phyloP scores from a whole-genome alignment of 257 asterid genomes.

The Craterostigma plantagineum region DNA sequence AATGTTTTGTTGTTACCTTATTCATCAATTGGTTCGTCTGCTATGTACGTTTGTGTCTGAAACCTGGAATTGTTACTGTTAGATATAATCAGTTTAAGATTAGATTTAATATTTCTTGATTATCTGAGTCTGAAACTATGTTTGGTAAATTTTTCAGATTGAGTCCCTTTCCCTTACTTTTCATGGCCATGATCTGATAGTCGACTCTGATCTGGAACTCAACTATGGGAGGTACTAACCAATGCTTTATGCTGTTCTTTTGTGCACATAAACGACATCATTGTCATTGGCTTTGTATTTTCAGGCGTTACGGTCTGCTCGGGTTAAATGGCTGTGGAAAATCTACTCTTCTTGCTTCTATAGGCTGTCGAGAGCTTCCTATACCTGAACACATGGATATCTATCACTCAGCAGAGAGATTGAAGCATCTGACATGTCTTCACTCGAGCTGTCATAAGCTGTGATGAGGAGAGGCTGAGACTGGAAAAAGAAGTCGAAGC shows the following conservation, averaged over 20 bases:
- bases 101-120: neutral
- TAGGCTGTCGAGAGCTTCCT: constrained; percentile 85
- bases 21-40: too few species aligned
- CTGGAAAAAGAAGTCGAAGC: constrained; percentile 82
- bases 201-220: constrained; percentile 84
- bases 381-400: constrained; percentile 98
- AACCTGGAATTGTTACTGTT: neutral
- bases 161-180: constrained; percentile 92
- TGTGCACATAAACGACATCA: neutral
- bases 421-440: constrained; percentile 92
- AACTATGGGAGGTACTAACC: constrained; percentile 67
- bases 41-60: too few species aligned
- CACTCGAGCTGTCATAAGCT: constrained; percentile 85
- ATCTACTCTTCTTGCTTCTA: constrained; percentile 80
- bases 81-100: neutral
- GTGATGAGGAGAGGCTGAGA: constrained; percentile 81
- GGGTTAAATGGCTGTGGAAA: constrained; percentile 97
- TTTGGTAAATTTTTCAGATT: constrained; percentile 67
- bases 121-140: neutral
- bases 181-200: constrained; percentile 91
- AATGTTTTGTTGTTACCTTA: too few species aligned
- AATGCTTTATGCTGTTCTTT: neutral
- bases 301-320: constrained; percentile 89
- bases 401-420: constrained; percentile 71
- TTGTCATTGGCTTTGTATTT: constrained; percentile 2